Conservation (phyloP, 2,329 filamentous ascomycete species). For the Plectosphaerella cucumerina region DNA sequence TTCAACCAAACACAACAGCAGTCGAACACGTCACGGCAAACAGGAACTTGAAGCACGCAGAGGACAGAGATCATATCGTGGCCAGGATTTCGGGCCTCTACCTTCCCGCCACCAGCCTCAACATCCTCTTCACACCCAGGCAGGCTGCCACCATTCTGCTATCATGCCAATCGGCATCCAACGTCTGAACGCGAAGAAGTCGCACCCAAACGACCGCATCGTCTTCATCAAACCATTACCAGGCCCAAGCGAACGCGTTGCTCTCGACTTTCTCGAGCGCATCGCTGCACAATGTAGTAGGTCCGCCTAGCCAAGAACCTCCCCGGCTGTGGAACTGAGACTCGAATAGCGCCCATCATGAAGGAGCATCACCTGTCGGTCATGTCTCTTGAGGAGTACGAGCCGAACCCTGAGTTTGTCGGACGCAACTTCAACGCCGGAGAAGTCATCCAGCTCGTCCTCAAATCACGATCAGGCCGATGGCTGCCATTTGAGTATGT, state of each 20-base stretch:
- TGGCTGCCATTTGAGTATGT: slow-evolving; percentile 84
- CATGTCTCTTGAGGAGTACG: slow-evolving; percentile 74
- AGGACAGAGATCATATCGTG: neutral
- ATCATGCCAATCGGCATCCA: slow-evolving; percentile 74
- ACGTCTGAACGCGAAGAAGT: slow-evolving; percentile 70
- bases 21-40: neutral
- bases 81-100: neutral
- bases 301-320: slow-evolving; percentile 12
- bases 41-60: neutral
- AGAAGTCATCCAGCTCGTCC: slow-evolving; percentile 80
- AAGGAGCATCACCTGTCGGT: slow-evolving; percentile 60
- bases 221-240: slow-evolving; percentile 80
- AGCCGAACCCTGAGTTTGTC: slow-evolving; percentile 76
- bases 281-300: slow-evolving; percentile 75
- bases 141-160: neutral
- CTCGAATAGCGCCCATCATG: slow-evolving; percentile 60
- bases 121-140: neutral
- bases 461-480: slow-evolving; percentile 59
- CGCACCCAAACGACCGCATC: slow-evolving; percentile 73
- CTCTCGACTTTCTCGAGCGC: slow-evolving; percentile 68
- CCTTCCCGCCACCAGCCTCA: neutral
- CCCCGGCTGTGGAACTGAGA: neutral
- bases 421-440: slow-evolving; percentile 89
- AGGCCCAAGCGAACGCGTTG: slow-evolving; percentile 56
- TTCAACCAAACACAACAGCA: no score